A percentile compares a stretch with the other conserved stretches of the same genome.
phyloP scores from a whole-genome alignment of 768 basidiomycete genomes.

The Tulasnella sp. region DNA sequence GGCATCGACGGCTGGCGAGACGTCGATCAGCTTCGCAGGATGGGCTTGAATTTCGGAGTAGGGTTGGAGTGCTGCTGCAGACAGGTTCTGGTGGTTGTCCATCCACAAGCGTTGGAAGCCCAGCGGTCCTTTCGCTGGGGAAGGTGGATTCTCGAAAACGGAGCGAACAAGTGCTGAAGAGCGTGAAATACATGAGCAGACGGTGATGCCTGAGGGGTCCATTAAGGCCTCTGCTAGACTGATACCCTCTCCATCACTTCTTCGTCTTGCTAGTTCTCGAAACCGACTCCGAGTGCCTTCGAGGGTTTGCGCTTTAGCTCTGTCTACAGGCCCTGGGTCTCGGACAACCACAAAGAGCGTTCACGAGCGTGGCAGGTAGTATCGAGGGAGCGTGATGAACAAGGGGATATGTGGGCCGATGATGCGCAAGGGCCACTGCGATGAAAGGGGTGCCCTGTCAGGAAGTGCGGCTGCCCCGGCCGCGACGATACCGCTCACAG shows the following conservation, averaged over 20 bases:
- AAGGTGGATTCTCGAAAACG: constrained; percentile 20
- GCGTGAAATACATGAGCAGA: not conserved
- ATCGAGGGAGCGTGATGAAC: constrained; percentile 14
- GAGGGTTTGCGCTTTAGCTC: no score
- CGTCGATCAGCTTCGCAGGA: constrained; percentile 18
- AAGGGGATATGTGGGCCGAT: constrained; percentile 21
- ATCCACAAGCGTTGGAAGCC: constrained; percentile 28
- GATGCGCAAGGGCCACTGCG: constrained; percentile 4
- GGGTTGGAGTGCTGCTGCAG: not conserved
- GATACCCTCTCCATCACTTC: no score
- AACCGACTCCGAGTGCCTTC: no score
- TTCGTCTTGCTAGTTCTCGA: no score
- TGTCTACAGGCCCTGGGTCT: no score
- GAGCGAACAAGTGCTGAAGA: constrained; percentile 24
- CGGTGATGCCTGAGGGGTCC: not conserved
- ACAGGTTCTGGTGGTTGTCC: constrained; percentile 21
- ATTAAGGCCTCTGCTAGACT: no score
- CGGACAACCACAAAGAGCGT: no score
- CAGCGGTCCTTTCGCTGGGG: constrained; percentile 6
- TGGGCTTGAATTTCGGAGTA: constrained; percentile 31
- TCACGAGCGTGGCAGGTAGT: constrained; percentile 39
- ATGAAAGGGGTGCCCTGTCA: not conserved
- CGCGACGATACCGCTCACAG: not conserved
- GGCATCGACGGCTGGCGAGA: not conserved
- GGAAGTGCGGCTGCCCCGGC: not conserved